Conservation (phyloP, 352 stramenopile genomes). For the Globisporangium lucens region DNA sequence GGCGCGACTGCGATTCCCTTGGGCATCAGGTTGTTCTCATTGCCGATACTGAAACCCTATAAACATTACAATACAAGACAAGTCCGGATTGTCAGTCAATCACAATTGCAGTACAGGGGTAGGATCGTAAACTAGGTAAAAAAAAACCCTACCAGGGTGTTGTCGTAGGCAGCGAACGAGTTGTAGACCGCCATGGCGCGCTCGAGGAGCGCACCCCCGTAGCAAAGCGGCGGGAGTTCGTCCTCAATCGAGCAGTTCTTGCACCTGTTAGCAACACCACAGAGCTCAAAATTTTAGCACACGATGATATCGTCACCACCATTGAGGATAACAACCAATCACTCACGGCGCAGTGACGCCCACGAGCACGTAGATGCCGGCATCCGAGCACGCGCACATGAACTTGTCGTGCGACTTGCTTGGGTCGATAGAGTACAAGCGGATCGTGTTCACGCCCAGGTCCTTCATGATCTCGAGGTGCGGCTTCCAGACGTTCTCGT, state of each 20-base stretch:
- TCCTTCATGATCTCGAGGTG: conserved; percentile 55
- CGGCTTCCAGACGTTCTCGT: conserved; percentile 47
- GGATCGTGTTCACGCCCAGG: conserved; percentile 66
- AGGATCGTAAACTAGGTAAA: neutral
- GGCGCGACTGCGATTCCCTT: conserved; percentile 28
- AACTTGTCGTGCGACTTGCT: conserved; percentile 65
- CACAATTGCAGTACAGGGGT: too few species aligned
- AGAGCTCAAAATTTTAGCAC: neutral
- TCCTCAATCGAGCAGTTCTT: conserved; percentile 39
- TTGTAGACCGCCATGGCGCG: conserved; percentile 49
- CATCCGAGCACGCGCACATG: conserved; percentile 59
- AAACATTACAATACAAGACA: neutral
- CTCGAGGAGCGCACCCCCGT: conserved; percentile 38
- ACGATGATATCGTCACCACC: neutral
- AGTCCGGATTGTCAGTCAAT: neutral
- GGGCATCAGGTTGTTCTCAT: conserved; percentile 44
- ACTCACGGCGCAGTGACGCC: conserved; percentile 42
- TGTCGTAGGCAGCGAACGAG: conserved; percentile 59
- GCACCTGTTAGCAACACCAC: neutral
- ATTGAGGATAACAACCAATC: neutral
- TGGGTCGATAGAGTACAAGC: conserved; percentile 68
- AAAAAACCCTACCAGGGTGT: conserved; percentile 22
- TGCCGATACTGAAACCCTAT: conserved; percentile 36
- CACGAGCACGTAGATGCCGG: conserved; percentile 52
- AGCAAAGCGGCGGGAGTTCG: conserved; percentile 36